Evolutionary conservation across 257 asterid species (phyloP).

Genomic region (Solanum sitiens): DNA sequence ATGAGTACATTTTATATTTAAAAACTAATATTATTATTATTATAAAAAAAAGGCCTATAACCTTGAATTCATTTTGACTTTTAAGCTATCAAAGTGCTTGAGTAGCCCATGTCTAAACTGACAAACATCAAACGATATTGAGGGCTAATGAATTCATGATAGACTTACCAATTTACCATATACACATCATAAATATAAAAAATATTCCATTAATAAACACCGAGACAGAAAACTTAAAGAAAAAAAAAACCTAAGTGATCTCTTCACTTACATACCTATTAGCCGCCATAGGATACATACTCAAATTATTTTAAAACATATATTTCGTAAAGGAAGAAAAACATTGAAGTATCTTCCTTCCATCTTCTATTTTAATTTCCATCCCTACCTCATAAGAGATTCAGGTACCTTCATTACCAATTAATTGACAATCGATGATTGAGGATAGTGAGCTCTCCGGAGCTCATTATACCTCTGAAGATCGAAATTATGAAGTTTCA

Average conservation of each 20-base stretch:
- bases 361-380: neutral
- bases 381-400: neutral
- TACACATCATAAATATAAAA: neutral
- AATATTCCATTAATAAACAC: neutral
- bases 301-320: neutral
- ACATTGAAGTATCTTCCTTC: neutral
- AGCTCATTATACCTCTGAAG: slow-evolving; percentile 31
- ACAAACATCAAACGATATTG: neutral
- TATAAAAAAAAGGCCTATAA: too few relatives aligned
- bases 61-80: too few relatives aligned
- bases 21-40: too few relatives aligned
- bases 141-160: neutral
- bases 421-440: neutral
- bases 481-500: slow-evolving; percentile 36
- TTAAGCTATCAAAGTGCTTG: neutral
- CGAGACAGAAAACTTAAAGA: neutral
- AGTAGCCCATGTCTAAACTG: neutral
- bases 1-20: too few relatives aligned
- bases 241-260: neutral
- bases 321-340: neutral
- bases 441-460: neutral
- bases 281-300: neutral
- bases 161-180: neutral
- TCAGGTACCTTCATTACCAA: neutral
- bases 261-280: neutral